Evolutionary conservation across 352 stramenopile genomes (phyloP), one percentile per base, ranked within the genome.

Genomic region (Salisapilia sapeloensis): DNA sequence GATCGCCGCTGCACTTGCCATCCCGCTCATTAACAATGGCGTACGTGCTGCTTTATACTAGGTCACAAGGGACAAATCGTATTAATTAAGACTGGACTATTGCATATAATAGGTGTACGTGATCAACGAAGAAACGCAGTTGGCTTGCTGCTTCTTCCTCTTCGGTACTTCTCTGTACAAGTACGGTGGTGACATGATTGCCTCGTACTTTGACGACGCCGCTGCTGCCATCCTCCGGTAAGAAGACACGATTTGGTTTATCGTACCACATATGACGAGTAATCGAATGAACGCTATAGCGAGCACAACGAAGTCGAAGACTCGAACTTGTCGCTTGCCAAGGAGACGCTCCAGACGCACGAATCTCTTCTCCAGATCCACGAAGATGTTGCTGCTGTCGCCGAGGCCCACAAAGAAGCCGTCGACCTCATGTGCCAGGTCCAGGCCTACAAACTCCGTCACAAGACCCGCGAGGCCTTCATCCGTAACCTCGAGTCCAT

Each of bases 391-490:
- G 66, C 65, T 11, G 49, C 56, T 17, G 56, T 89, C 13, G 70
- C 69, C 14, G 63, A 74, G 33, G 69, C 69, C 39, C 72, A 89
- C 65, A 81, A 85, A 61, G 72, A 82, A 23, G 69, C 69, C 19
- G 50, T 89, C 7, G 61, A 50, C 29, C 59, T 89, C 27, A 71
- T 89, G 69, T 89, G 72, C 66, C 34, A 82, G 47, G 72, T 89
- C 30, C 69, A 89, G 54, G 61, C 64, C 16, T 71, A 70, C 50
- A 89, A 89, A 57, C 51, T 89, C 38, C 66, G 64, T 42, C 72
- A 89, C 69, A 85, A 89, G 67, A 89, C 72, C 33, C 72, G 72
- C 42, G 70, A 85, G 27, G 81, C 69, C 35, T 89, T 85, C 42
- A 53, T 89, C 13, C 81, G 80, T 53, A 89, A 89, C 58, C 56